These are phyloP conservation scores for Naganishia vishniacii DNA, from an alignment of 768 basidiomycete species.

Conservation along the genomic window DNA sequence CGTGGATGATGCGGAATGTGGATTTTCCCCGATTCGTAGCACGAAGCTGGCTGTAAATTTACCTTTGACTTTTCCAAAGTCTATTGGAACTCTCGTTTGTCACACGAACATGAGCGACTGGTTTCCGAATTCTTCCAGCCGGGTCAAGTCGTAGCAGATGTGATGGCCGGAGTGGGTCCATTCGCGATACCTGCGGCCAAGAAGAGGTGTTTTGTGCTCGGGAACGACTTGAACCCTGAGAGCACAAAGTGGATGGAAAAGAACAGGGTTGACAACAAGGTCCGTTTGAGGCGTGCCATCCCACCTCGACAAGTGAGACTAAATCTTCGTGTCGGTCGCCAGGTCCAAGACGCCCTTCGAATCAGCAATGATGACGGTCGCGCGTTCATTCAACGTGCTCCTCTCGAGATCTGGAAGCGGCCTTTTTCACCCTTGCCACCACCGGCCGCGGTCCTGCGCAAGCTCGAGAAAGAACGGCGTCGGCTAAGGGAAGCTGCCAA, in stretches of 20 bases:
- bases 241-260: conserved; percentile 68
- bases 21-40: conserved; percentile 51
- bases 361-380: conserved; percentile 78
- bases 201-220: conserved; percentile 81
- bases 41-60: conserved; percentile 78
- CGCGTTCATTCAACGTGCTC: conserved; percentile 67
- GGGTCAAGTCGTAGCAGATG: conserved; percentile 72
- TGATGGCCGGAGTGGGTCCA: conserved; percentile 95
- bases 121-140: conserved; percentile 63
- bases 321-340: background rate
- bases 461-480: conserved; percentile 43
- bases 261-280: conserved; percentile 74
- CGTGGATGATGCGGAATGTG: background rate
- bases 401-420: conserved; percentile 55
- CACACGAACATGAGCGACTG: conserved; percentile 82
- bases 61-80: conserved; percentile 90
- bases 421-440: conserved; percentile 59
- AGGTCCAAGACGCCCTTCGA: conserved; percentile 69
- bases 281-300: too few relatives aligned
- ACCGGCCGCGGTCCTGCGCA: conserved; percentile 22
- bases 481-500: conserved; percentile 51
- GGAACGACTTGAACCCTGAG: conserved; percentile 89
- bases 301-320: too few relatives aligned
- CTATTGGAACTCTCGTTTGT: conserved; percentile 96
- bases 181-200: conserved; percentile 90